Percentiles rank a stretch among this genome's conserved stretches.
Conservation (phyloP, 257 asterid species). For the Ballota nigra region DNA sequence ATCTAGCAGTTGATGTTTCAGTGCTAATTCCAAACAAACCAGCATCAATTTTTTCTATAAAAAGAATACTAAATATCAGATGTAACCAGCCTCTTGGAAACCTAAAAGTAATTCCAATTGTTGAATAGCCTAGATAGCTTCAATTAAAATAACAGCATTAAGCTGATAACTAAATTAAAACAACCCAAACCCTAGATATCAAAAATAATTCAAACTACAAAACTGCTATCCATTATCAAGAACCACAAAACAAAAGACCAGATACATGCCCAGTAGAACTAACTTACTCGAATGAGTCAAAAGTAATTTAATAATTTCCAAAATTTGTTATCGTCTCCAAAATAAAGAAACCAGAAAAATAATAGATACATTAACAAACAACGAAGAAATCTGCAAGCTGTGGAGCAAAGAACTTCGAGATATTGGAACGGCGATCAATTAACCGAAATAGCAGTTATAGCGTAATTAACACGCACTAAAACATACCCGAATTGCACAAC, state of each 20-base stretch:
- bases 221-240: background rate
- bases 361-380: background rate
- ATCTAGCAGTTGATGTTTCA: background rate
- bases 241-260: background rate
- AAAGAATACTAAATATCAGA: background rate
- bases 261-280: background rate
- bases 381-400: background rate
- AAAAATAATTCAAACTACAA: background rate
- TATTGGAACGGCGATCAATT: slow-evolving; percentile 12
- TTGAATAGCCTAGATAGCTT: background rate
- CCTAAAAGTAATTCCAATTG: background rate
- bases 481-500: slow-evolving; percentile 3
- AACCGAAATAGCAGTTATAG: background rate
- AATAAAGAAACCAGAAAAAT: background rate
- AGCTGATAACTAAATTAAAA: background rate
- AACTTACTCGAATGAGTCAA: background rate
- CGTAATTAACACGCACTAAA: slow-evolving; percentile 18
- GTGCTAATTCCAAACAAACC: background rate
- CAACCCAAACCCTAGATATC: background rate
- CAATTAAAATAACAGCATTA: background rate
- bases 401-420: background rate
- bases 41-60: background rate
- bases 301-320: background rate
- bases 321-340: background rate
- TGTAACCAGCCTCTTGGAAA: background rate